Percentiles rank a stretch among this genome's conserved stretches.
phyloP scores from a whole-genome alignment of 2,329 filamentous ascomycete species.

The Trichoderma sp. region DNA sequence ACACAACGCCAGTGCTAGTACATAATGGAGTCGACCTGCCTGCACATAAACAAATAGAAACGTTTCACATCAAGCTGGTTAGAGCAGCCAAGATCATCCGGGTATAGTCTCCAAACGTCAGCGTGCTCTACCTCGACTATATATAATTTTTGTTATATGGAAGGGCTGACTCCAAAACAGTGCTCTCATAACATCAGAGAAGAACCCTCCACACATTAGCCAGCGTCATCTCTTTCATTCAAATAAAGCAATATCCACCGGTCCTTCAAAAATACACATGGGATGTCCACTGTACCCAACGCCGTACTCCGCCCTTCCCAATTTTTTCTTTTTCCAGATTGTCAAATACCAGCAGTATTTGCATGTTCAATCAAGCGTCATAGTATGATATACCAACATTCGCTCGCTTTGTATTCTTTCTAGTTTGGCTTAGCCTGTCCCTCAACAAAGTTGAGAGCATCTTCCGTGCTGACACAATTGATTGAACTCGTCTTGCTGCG shows the following conservation, averaged over 20 bases:
- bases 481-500: slow-evolving; percentile 93
- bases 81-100: not conserved
- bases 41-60: not conserved
- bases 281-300: slow-evolving; percentile 26
- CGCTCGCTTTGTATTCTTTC: slow-evolving; percentile 11
- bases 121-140: not conserved
- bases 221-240: slow-evolving; percentile 20
- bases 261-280: slow-evolving; percentile 22
- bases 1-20: not conserved
- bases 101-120: slow-evolving; percentile 3
- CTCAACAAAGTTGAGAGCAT: slow-evolving; percentile 92
- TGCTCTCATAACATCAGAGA: not conserved
- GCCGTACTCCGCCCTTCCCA: slow-evolving; percentile 28
- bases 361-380: slow-evolving; percentile 12
- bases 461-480: slow-evolving; percentile 83
- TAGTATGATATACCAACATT: not conserved
- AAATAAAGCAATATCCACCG: slow-evolving; percentile 22
- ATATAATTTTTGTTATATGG: not conserved
- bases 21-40: not conserved
- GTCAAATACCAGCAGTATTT: slow-evolving; percentile 1
- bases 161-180: not conserved
- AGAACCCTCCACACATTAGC: not conserved
- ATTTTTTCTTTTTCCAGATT: slow-evolving; percentile 12
- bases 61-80: not conserved
- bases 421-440: slow-evolving; percentile 62